Conservation (phyloP, 2,329 filamentous ascomycete species). For the Alternaria longipes region DNA sequence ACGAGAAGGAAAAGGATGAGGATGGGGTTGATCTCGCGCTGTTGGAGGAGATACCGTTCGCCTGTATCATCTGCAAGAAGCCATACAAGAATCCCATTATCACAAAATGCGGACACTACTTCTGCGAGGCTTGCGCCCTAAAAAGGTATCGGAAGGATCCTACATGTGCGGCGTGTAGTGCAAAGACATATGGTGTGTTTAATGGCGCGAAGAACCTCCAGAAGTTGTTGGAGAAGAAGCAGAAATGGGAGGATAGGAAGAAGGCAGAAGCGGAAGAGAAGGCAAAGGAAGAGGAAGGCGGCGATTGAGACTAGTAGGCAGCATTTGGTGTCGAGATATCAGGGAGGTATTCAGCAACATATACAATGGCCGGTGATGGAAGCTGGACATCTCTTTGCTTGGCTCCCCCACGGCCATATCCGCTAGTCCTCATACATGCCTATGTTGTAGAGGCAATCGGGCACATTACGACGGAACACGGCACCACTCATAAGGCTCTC, state of each 20-base stretch:
- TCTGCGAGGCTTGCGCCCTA: constrained; percentile 90
- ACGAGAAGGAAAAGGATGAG: constrained; percentile 53
- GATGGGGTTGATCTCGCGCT: constrained; percentile 72
- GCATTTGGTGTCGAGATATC: neutral
- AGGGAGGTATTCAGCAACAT: neutral
- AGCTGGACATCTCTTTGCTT: neutral
- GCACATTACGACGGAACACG: neutral
- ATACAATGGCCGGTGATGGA: neutral
- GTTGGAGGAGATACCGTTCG: constrained; percentile 86
- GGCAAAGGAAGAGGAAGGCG: constrained; percentile 35
- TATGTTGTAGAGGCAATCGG: neutral
- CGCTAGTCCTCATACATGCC: neutral
- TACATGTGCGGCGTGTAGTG: constrained; percentile 83
- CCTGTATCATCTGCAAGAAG: constrained; percentile 84
- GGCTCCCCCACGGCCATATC: neutral
- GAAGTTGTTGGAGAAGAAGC: constrained; percentile 79
- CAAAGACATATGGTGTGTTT: constrained; percentile 88
- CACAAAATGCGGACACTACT: constrained; percentile 95
- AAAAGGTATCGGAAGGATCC: constrained; percentile 87
- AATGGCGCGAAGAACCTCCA: constrained; percentile 85
- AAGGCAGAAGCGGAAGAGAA: constrained; percentile 64
- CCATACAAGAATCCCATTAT: constrained; percentile 81
- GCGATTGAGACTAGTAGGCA: constrained; percentile 21
- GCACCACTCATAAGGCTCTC: neutral
- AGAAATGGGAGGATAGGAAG: constrained; percentile 66